Evolutionary conservation across 805 yeast genomes (phyloP), one percentile per base, ranked within the genome.

Genomic region (Wickerhamomyces rabaulensis): DNA sequence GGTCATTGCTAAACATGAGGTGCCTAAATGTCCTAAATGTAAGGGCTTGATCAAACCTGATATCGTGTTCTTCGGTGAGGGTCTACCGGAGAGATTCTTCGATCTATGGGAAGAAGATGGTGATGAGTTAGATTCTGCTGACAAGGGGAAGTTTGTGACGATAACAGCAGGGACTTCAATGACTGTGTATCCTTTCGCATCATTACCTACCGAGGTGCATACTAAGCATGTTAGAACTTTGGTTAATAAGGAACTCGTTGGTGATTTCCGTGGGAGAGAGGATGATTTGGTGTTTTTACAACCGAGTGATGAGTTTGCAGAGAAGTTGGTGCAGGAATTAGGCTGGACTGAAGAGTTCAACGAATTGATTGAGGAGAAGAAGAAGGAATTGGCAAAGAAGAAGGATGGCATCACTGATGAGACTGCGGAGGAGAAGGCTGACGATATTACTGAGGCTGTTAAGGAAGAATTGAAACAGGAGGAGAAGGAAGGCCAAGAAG

Each of bases 11-110:
- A 58, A 60, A 4, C 43, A 49, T n/a, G 50, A 51, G 6, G 46
- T 64, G 39, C 75, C 78, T 4, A 63, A 60, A 9, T 92, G 97
- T 66, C 52, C 58, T 15, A 58, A 69, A 16, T 92, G 98, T 39
- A 43, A 68, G 4, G 95, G 96, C 0, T 74, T 80, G 26, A 87
- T 94, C 23, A 92, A 92, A 60, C 99, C 98, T 0, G 92, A 87
- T 58, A 94, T 92, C 54, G 96, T 90, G 1, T 92, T 92, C 58
- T 94, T 90, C 67, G 98, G 98, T 4, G 99, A 92, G 63, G 76
- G 82, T 2, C 70, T 92, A 23, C 98, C 98, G 0, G 57, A 55
- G 1, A 67, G 70, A 46, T 87, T 90, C 57, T 91, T 86, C 63
- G 77, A 78, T 2, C 56, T 64, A 12, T 82, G 94, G 86, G 92